Percentiles rank a stretch among this genome's conserved stretches.
These are phyloP conservation scores for Pseudocercospora pini-densiflorae DNA, from an alignment of 2,329 filamentous ascomycete species.

Conservation along the genomic window DNA sequence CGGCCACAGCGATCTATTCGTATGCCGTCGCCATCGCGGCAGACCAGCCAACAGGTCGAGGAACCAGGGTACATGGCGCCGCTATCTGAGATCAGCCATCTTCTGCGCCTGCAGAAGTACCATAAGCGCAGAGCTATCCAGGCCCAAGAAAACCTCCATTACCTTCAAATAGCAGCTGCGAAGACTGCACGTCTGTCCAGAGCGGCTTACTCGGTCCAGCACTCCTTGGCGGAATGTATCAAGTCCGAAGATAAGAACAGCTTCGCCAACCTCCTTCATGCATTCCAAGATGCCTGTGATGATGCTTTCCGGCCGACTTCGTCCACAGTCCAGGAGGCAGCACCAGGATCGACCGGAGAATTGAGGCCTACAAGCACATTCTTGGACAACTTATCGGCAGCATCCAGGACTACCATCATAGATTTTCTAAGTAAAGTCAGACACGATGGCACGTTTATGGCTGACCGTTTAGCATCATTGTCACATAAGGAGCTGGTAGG, in stretches of 20 bases:
- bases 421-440: constrained; percentile 81
- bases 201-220: constrained; percentile 74
- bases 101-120: constrained; percentile 77
- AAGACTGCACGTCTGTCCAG: constrained; percentile 74
- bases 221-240: constrained; percentile 78
- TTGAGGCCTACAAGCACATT: constrained; percentile 45
- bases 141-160: constrained; percentile 73
- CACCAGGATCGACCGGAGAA: constrained; percentile 71
- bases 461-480: constrained; percentile 77
- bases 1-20: constrained; percentile 16
- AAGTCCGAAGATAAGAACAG: constrained; percentile 77
- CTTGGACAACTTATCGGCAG: constrained; percentile 72
- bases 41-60: constrained; percentile 7
- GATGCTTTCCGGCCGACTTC: constrained; percentile 69
- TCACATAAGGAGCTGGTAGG: constrained; percentile 75
- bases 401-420: constrained; percentile 75
- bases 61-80: constrained; percentile 17
- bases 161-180: constrained; percentile 74
- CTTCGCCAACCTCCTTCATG: constrained; percentile 76
- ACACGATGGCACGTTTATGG: constrained; percentile 85
- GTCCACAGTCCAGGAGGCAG: constrained; percentile 49
- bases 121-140: constrained; percentile 80
- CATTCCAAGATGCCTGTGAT: constrained; percentile 75
- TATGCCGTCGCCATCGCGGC: constrained; percentile 1
- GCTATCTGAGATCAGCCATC: constrained; percentile 75